Base-by-base conservation (phyloP, 208 protist species). In the Crithidia mellificae region DNA sequence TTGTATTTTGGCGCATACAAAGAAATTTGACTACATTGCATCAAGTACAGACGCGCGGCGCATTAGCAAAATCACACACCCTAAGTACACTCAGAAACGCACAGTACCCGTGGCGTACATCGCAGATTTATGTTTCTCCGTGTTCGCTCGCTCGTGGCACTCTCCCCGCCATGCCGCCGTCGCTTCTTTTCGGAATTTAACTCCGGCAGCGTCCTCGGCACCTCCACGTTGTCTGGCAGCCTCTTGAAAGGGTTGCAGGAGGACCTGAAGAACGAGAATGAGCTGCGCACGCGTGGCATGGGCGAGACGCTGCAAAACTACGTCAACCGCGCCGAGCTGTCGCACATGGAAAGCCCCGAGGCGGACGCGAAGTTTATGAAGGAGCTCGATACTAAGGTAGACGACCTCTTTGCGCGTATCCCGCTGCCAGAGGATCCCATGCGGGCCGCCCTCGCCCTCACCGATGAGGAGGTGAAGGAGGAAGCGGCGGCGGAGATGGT, bases 281-380 rank as follows among this genome's bases (percentile, higher is more conserved):
- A 76, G 36, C 63, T 78, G 5, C 68, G 72, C 29, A 78, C 64
- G 19, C 64, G 77, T 6, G 66, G 83, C 3, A 80, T 90, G 12
- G 82, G 77, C 7, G 80, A 90, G 46, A 85, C 77, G 15, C 73
- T 86, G 63, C 68, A 71, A 25, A 87, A 79, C 61, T 87, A 69
- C 53, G 65, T 91, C 46, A 39, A 77, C 25, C 63, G 69, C 6
- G 75, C 82, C 7, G 84, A 90, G 52, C 73, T 96, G 44, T 82
- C 84, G 36, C 91, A 96, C 68, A 87, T 96, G 74, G 88, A 96
- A 52, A 92, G 88, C 72, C 88, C 91, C 0, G 84, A 94, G 62
- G 80, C 78, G 6, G 91, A 96, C 62, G 74, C 69, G 6, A 67
- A 74, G 25, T 88, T 90, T 54, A 14, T 78, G 11, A 74, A 77